phyloP scores from a whole-genome alignment of 192 early-diverging fungal species.

The Backusella psychrophila region DNA sequence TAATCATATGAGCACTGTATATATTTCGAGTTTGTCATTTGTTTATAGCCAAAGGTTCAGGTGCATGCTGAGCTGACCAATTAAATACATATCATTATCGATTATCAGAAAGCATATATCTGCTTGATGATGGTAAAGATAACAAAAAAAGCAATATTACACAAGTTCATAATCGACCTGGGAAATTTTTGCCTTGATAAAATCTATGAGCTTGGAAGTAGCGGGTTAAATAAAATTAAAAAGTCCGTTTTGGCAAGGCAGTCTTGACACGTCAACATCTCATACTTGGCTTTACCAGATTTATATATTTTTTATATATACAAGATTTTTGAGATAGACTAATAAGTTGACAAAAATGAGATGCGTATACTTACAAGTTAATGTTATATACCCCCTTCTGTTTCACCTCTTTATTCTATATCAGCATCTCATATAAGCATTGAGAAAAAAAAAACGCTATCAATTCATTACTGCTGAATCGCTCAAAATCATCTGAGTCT shows the following conservation, averaged over 20 bases:
- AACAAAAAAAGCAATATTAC: not conserved
- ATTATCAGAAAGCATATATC: not conserved
- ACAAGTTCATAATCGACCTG: not conserved
- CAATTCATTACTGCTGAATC: not conserved
- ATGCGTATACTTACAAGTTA: not conserved
- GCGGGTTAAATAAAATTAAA: slow-evolving; percentile 4
- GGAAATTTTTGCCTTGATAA: not conserved
- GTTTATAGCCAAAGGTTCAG: not conserved
- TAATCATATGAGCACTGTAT: not conserved
- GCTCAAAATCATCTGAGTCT: not conserved
- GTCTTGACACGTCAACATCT: not conserved
- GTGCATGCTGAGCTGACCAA: not conserved
- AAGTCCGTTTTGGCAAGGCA: not conserved
- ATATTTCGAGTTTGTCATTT: not conserved
- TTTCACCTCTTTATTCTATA: too few relatives aligned
- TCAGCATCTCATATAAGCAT: too few relatives aligned
- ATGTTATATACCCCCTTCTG: too few relatives aligned
- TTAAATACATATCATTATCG: not conserved
- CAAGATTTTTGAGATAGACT: too few relatives aligned
- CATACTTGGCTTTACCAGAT: not conserved
- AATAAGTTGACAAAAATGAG: too few relatives aligned
- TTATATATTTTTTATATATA: too few relatives aligned
- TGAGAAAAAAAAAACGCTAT: not conserved
- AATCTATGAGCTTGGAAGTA: not conserved
- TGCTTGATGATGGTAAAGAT: not conserved